Evolutionary conservation across 495 filamentous ascomycete genomes (phyloP), one percentile per base, ranked within the genome.

Genomic region (Lasiosphaeriaceae sp.): DNA sequence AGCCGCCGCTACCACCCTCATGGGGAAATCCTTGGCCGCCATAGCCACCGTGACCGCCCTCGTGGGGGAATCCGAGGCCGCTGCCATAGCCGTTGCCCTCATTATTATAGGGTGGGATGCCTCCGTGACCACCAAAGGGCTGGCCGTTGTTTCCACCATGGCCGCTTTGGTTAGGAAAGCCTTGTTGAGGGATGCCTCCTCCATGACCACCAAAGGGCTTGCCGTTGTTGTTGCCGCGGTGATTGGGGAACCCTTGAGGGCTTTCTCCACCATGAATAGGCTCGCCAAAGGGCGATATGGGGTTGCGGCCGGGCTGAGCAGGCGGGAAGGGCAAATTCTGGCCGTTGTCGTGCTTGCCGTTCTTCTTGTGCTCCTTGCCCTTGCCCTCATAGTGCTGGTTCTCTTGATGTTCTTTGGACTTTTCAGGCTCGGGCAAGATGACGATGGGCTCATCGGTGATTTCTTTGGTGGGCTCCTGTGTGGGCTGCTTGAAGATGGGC

Each of bases 1-100:
- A 46, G 43, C 47, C 54, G n/a, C 35, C 50, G 19, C 57, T 6
- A 35, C 50, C 55, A 47, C 35, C 52, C n/a, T 23, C 39, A 34
- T 52, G 8, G 37, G 21, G 34, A n/a, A 41, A 41, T 8, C 31
- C 47, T 8, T 46, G 11, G 47, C 34, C 54, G 37, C 46, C 35
- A 21, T 55, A 24, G 51, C 26, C 47, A 17, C 23, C 44, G 31
- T 24, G 2, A 22, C 50, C 14, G 23, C n/a, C 5, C 50, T n/a
- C 21, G 29, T 6, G 8, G 19, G 31, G 22, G 34, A 16, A 23
- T 24, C n/a, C n/a, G n/a, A n/a, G n/a, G 5, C 35, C 22, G 41
- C 29, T 37, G 37, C 12, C 16, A 37, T 19, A 20, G 22, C 43
- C 52, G 29, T 46, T 20, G 21, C 19, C 54, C 9, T 37, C 34